Percentiles rank a stretch among this genome's conserved stretches.
phyloP scores from a whole-genome alignment of 768 basidiomycete species.

The Suillus hirtellus region DNA sequence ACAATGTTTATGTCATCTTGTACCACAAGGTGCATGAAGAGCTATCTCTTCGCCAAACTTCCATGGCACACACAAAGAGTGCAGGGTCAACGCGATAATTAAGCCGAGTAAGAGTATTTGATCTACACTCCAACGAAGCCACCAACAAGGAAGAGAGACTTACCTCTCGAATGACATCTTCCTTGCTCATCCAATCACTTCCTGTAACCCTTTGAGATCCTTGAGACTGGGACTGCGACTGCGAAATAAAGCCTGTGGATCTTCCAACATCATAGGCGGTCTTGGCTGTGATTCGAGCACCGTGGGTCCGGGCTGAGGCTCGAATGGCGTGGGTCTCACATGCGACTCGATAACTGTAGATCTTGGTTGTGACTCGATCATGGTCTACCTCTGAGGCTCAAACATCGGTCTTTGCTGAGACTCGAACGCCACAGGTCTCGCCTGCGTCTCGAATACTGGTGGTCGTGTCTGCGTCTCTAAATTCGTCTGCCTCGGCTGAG shows the following conservation, averaged over 20 bases:
- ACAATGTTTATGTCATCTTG: too few relatives aligned
- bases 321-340: not conserved
- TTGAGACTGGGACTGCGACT: constrained; percentile 26
- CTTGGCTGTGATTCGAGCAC: not conserved
- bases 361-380: not conserved
- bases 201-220: constrained; percentile 6
- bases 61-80: not conserved
- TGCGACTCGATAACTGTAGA: not conserved
- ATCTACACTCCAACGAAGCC: too few relatives aligned
- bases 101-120: not conserved
- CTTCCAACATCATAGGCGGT: not conserved
- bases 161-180: constrained; percentile 6
- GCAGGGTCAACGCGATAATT: not conserved
- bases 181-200: not conserved
- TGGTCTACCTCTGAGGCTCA: not conserved
- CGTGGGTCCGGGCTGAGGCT: not conserved
- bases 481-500: not conserved
- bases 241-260: constrained; percentile 7
- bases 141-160: not conserved
- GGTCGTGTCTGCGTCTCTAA: not conserved
- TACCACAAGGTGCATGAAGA: too few relatives aligned
- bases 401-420: not conserved
- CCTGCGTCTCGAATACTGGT: not conserved
- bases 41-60: not conserved
- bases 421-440: not conserved